Conservation (phyloP, 2,329 filamentous ascomycete species). For the Echinosphaeria canescens region DNA sequence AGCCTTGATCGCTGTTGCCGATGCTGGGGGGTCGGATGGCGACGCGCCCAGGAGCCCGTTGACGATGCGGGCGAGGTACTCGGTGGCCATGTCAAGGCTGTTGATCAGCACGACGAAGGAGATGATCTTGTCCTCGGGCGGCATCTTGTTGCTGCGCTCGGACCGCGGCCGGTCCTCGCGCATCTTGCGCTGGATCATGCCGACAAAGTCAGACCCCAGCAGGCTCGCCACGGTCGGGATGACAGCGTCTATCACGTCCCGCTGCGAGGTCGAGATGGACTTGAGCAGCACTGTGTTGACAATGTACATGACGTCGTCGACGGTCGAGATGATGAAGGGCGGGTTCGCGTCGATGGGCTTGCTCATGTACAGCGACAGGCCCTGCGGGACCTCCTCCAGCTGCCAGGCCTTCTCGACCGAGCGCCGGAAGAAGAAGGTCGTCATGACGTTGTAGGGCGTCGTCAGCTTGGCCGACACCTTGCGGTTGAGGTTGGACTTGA, state of each 20-base stretch:
- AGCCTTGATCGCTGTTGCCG: too few relatives aligned
- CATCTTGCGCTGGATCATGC: constrained; percentile 97
- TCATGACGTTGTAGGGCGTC: constrained; percentile 75
- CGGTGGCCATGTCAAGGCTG: constrained; percentile 78
- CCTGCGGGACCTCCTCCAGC: constrained; percentile 68
- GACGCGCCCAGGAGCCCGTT: constrained; percentile 34
- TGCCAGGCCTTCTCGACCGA: constrained; percentile 97
- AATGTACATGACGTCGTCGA: constrained; percentile 99
- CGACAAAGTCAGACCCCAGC: constrained; percentile 74
- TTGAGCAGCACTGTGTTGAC: constrained; percentile 81
- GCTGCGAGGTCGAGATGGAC: constrained; percentile 68
- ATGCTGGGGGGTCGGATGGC: constrained; percentile 2
- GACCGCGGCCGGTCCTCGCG: constrained; percentile 79
- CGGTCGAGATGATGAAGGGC: constrained; percentile 83
- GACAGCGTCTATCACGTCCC: constrained; percentile 54
- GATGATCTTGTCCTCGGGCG: constrained; percentile 74
- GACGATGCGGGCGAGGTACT: constrained; percentile 80
- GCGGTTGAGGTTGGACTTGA: constrained; percentile 56
- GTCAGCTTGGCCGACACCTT: constrained; percentile 60
- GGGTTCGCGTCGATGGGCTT: constrained; percentile 54
- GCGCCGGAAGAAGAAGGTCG: constrained; percentile 87
- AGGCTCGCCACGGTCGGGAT: constrained; percentile 62
- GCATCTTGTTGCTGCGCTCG: constrained; percentile 55
- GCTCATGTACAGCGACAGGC: constrained; percentile 55
- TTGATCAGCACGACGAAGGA: constrained; percentile 87